phyloP scores from a whole-genome alignment of 148 eudicot species.

The Fagopyrum homotropicum region DNA sequence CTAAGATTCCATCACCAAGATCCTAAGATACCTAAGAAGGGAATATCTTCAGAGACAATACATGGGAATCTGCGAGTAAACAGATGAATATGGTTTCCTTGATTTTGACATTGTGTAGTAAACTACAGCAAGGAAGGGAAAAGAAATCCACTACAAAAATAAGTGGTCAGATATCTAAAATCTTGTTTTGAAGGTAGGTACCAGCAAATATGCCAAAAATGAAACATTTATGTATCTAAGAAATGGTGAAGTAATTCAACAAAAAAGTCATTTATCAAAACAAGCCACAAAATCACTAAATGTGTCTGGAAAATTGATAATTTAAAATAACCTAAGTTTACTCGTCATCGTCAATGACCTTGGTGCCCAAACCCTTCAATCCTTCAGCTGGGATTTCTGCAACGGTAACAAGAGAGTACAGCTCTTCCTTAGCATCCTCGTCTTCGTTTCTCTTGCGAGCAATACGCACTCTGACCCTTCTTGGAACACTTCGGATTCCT shows the following conservation, averaged over 20 bases:
- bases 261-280: neutral
- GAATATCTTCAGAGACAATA: too few relatives aligned
- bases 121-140: neutral
- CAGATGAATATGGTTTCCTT: too few relatives aligned
- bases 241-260: neutral
- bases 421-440: conserved; percentile 95
- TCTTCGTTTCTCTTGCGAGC: conserved; percentile 93
- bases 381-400: conserved; percentile 78
- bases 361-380: conserved; percentile 75
- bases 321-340: conserved; percentile 17
- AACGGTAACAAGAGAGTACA: conserved; percentile 84
- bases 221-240: neutral
- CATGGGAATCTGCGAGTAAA: too few relatives aligned
- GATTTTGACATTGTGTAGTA: too few relatives aligned
- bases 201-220: neutral
- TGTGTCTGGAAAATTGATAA: neutral
- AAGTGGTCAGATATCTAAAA: neutral
- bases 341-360: conserved; percentile 82
- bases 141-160: neutral
- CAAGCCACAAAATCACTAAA: neutral
- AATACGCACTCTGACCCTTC: conserved; percentile 74
- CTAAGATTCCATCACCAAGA: too few relatives aligned
- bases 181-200: too few relatives aligned
- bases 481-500: conserved; percentile 83
- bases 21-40: too few relatives aligned